phyloP scores from a whole-genome alignment of 495 filamentous ascomycete genomes.

The Endocarpon pusillum region DNA sequence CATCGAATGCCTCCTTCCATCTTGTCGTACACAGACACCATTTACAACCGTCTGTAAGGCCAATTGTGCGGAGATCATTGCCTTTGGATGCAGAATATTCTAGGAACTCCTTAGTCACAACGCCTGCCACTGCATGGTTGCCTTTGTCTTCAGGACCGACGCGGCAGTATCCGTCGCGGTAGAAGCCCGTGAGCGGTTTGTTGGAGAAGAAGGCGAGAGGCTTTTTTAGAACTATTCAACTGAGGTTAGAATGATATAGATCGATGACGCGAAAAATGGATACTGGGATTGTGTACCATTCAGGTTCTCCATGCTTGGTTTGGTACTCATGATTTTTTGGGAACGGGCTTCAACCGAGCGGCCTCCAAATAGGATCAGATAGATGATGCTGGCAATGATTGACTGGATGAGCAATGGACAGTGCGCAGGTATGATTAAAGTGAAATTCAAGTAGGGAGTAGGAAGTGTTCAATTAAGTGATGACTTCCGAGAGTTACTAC shows the following conservation, averaged over 20 bases:
- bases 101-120: constrained; percentile 42
- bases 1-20: constrained; percentile 22
- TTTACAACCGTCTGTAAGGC: constrained; percentile 36
- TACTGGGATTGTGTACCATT: constrained; percentile 19
- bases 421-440: no score
- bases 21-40: constrained; percentile 40
- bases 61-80: constrained; percentile 36
- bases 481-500: no score
- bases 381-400: no score
- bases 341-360: background rate
- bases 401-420: no score
- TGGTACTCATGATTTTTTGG: constrained; percentile 25
- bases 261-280: background rate
- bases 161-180: constrained; percentile 42
- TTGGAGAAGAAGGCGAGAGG: constrained; percentile 39
- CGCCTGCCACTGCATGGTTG: constrained; percentile 33
- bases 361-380: background rate
- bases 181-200: constrained; percentile 39
- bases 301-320: constrained; percentile 39
- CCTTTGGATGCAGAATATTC: constrained; percentile 37
- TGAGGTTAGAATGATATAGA: background rate
- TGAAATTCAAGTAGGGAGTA: no score
- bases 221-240: constrained; percentile 31
- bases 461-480: no score
- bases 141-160: constrained; percentile 25